Conservation (phyloP, 495 filamentous ascomycete genomes). For the Penicillium nucicola region DNA sequence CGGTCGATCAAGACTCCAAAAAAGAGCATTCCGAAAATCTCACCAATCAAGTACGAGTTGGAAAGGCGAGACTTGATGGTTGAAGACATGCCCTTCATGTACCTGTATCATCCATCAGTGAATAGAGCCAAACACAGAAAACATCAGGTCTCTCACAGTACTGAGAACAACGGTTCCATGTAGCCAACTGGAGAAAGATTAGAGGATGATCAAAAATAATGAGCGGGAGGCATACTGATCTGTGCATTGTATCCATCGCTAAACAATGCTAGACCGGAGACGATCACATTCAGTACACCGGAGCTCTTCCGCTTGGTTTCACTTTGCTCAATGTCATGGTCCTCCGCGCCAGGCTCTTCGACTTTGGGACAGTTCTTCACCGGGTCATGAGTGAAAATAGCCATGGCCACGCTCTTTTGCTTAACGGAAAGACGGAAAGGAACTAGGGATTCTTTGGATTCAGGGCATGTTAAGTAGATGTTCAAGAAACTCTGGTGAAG, state of each 20-base stretch:
- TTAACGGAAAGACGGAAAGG: neutral
- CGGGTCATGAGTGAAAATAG: slow-evolving; percentile 10
- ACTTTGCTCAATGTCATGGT: slow-evolving; percentile 9
- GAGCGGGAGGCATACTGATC: slow-evolving; percentile 19
- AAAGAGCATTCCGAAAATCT: slow-evolving; percentile 36
- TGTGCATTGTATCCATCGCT: slow-evolving; percentile 45
- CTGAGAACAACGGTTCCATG: slow-evolving; percentile 37
- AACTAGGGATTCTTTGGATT: neutral
- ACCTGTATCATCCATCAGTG: slow-evolving; percentile 9
- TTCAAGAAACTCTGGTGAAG: neutral
- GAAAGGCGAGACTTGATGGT: slow-evolving; percentile 33
- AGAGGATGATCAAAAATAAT: neutral
- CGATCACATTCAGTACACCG: slow-evolving; percentile 30
- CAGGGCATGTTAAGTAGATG: neutral
- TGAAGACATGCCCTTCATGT: slow-evolving; percentile 27
- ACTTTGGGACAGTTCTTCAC: slow-evolving; percentile 12
- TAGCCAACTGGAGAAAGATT: slow-evolving; percentile 28
- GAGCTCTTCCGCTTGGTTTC: slow-evolving; percentile 9
- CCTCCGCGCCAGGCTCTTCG: neutral
- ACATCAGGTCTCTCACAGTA: slow-evolving; percentile 20
- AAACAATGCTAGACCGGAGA: slow-evolving; percentile 37
- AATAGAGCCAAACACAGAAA: neutral
- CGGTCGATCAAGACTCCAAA: slow-evolving; percentile 32
- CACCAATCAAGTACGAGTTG: slow-evolving; percentile 32
- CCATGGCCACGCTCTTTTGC: slow-evolving; percentile 6